Conservation (phyloP, 139 green algal genomes). For the Eudorina sp. region DNA sequence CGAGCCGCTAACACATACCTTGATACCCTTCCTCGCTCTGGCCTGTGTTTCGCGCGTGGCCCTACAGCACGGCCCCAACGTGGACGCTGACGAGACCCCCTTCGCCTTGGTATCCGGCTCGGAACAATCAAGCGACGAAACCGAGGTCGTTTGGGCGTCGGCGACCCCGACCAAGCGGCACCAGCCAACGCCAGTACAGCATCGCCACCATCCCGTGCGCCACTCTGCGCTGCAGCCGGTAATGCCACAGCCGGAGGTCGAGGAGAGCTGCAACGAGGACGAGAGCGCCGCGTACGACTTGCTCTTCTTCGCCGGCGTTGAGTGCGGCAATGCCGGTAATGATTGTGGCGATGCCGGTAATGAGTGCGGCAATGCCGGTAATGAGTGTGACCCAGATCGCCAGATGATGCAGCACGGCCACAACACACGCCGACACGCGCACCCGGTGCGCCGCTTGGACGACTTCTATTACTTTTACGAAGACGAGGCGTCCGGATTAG, state of each 20-base stretch:
- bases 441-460: slow-evolving; percentile 1
- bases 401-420: not conserved
- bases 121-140: slow-evolving; percentile 33
- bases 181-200: not conserved
- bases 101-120: not conserved
- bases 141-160: not conserved
- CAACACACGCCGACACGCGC: slow-evolving; percentile 25
- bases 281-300: slow-evolving; percentile 31
- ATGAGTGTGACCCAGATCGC: not conserved
- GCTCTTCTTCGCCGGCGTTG: slow-evolving; percentile 32
- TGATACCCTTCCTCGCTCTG: too few relatives aligned
- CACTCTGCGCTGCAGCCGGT: not conserved
- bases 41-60: too few relatives aligned
- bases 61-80: too few relatives aligned
- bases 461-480: slow-evolving; percentile 36
- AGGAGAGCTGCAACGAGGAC: slow-evolving; percentile 32
- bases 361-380: too few relatives aligned
- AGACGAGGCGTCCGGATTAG: not conserved
- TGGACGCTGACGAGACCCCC: not conserved
- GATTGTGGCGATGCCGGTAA: too few relatives aligned
- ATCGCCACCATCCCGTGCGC: too few relatives aligned
- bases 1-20: too few relatives aligned
- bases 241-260: not conserved
- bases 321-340: too few relatives aligned
- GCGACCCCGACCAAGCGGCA: not conserved